A percentile compares a stretch with the other conserved stretches of the same genome.
Evolutionary conservation across 2,329 filamentous ascomycete genomes (phyloP).

Genomic region (Scedosporium boydii): DNA sequence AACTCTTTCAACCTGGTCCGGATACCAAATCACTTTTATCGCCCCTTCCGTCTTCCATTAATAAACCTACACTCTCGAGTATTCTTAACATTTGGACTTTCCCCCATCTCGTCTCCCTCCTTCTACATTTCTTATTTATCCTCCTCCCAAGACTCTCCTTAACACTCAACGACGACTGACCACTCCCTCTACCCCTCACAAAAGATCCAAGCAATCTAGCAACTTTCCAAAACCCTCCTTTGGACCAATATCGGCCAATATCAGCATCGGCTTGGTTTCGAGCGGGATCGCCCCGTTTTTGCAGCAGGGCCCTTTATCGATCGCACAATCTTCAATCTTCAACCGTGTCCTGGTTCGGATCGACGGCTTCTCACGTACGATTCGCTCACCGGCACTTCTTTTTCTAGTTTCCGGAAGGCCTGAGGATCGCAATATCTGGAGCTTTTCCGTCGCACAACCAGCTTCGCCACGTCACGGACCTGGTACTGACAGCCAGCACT

Average conservation of each 20-base stretch:
- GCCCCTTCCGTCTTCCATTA: no score
- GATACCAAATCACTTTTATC: no score
- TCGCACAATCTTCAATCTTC: neutral
- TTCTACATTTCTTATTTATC: neutral
- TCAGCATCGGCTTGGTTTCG: neutral
- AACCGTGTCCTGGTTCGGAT: neutral
- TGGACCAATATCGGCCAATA: neutral
- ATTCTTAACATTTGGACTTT: neutral
- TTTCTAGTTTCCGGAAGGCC: neutral
- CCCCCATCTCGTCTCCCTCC: neutral
- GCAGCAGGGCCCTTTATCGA: neutral
- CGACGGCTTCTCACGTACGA: neutral
- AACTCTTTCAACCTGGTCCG: no score
- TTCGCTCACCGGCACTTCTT: neutral
- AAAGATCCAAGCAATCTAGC: neutral
- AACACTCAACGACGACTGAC: neutral
- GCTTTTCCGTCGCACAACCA: neutral
- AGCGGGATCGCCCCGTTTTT: neutral
- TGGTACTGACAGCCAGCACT: neutral
- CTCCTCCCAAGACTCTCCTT: neutral
- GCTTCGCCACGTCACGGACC: neutral
- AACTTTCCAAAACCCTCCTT: neutral
- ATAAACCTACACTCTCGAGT: neutral
- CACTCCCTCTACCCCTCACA: neutral
- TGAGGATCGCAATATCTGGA: conserved; percentile 6